A percentile compares a stretch with the other conserved stretches of the same genome.
These are phyloP conservation scores for Suillus subalutaceus DNA, from an alignment of 768 basidiomycete species.

Conservation along the genomic window DNA sequence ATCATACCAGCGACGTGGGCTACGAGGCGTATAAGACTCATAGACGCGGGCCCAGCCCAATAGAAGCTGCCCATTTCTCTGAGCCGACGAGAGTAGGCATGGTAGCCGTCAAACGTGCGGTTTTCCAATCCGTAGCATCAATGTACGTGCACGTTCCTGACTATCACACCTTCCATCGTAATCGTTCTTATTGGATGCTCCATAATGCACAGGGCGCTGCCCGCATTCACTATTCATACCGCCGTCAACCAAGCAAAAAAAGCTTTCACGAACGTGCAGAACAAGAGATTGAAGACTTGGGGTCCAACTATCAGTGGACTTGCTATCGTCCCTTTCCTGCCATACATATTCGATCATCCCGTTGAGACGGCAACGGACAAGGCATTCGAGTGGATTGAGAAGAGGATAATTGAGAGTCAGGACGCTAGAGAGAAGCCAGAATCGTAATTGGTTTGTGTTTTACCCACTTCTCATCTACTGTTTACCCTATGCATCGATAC, in stretches of 20 bases:
- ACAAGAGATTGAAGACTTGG: conserved; percentile 65
- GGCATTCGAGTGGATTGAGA: conserved; percentile 71
- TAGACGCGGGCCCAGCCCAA: conserved; percentile 62
- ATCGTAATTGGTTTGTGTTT: conserved; percentile 2
- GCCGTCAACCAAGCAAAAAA: conserved; percentile 75
- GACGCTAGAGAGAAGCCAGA: conserved; percentile 31
- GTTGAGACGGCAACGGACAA: conserved; percentile 71
- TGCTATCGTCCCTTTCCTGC: conserved; percentile 72
- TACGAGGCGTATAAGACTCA: conserved; percentile 85
- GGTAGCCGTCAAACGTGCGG: conserved; percentile 73
- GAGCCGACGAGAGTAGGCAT: conserved; percentile 70
- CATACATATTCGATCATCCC: conserved; percentile 79
- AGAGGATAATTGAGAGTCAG: conserved; percentile 49
- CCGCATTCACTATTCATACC: conserved; percentile 85
- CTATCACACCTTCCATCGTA: not conserved
- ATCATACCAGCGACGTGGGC: conserved; percentile 56
- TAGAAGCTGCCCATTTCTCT: conserved; percentile 70
- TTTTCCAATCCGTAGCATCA: conserved; percentile 81
- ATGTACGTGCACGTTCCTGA: conserved; percentile 53
- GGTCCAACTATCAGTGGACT: conserved; percentile 77
- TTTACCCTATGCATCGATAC: not conserved
- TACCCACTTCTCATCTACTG: not conserved
- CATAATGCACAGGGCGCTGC: conserved; percentile 60
- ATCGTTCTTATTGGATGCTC: conserved; percentile 6
- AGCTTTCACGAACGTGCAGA: conserved; percentile 61